Percentiles rank a stretch among this genome's conserved stretches.
These are phyloP conservation scores for Cytospora paraplurivora DNA, from an alignment of 2,329 filamentous ascomycete genomes.

Conservation along the genomic window DNA sequence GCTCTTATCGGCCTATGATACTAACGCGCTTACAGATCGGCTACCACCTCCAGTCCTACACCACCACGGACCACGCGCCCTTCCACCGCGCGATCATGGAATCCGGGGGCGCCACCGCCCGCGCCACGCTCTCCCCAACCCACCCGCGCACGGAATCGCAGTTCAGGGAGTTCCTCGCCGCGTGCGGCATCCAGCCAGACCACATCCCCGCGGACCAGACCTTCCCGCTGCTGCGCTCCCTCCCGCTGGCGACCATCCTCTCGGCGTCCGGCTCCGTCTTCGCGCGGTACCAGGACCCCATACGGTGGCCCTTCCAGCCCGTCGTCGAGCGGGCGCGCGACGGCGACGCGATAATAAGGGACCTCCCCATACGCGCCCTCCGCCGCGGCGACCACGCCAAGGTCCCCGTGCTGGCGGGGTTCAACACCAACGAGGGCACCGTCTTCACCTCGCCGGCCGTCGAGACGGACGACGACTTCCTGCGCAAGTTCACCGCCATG, in stretches of 20 bases:
- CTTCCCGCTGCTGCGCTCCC: slow-evolving; percentile 51
- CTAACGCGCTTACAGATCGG: slow-evolving; percentile 53
- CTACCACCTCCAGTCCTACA: slow-evolving; percentile 63
- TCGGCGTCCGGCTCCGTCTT: slow-evolving; percentile 49
- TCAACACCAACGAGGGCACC: slow-evolving; percentile 70
- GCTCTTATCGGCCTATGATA: background rate
- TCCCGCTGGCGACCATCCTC: slow-evolving; percentile 43
- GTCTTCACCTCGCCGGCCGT: slow-evolving; percentile 59
- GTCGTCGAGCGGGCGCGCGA: slow-evolving; percentile 56
- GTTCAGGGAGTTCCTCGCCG: slow-evolving; percentile 55
- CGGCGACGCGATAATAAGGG: slow-evolving; percentile 58
- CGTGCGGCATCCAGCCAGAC: slow-evolving; percentile 48
- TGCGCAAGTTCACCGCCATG: slow-evolving; percentile 61
- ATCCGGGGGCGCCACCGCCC: slow-evolving; percentile 58
- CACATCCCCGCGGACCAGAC: slow-evolving; percentile 50
- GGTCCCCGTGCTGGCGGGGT: slow-evolving; percentile 68
- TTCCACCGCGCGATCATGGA: slow-evolving; percentile 59
- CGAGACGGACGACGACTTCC: slow-evolving; percentile 54
- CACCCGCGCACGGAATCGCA: slow-evolving; percentile 62
- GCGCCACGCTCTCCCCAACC: slow-evolving; percentile 53
- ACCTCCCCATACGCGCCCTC: slow-evolving; percentile 63
- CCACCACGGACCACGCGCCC: slow-evolving; percentile 43
- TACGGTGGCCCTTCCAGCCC: slow-evolving; percentile 69
- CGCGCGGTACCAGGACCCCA: slow-evolving; percentile 43
- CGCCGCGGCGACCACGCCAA: slow-evolving; percentile 52